Evolutionary conservation across 2,329 filamentous ascomycete genomes (phyloP).

Genomic region (Monilinia fructigena): DNA sequence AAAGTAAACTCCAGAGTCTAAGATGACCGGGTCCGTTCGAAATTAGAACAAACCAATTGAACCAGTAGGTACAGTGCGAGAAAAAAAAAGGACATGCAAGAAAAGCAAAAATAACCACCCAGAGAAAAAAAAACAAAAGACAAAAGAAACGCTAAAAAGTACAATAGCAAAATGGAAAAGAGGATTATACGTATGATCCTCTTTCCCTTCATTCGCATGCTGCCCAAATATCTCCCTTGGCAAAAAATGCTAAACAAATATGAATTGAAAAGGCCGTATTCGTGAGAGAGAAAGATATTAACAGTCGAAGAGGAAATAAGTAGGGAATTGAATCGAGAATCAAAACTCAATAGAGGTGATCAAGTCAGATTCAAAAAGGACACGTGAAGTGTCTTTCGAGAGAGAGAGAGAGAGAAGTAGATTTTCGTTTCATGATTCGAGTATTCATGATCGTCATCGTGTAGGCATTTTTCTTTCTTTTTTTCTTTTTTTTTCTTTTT

Average conservation of each 20-base stretch:
- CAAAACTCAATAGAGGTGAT: conserved; percentile 11
- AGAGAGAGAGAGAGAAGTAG: no score
- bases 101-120: conserved; percentile 10
- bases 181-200: background rate
- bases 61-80: background rate
- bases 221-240: conserved; percentile 17
- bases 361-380: background rate
- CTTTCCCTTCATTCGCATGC: conserved; percentile 18
- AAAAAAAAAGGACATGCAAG: conserved; percentile 16
- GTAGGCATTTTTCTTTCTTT: background rate
- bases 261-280: conserved; percentile 15
- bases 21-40: conserved; percentile 7
- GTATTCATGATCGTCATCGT: conserved; percentile 14
- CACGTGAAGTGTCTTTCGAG: background rate
- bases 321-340: background rate
- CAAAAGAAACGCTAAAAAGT: conserved; percentile 18
- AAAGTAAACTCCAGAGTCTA: conserved; percentile 16
- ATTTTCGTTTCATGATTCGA: conserved; percentile 11
- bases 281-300: conserved; percentile 11
- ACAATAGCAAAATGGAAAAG: conserved; percentile 17
- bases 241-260: conserved; percentile 21
- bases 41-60: conserved; percentile 16
- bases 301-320: conserved; percentile 8
- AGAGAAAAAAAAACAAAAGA: background rate
- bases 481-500: no score